Evolutionary conservation across 257 asterid genomes (phyloP).

Genomic region (Nicotiana attenuata): DNA sequence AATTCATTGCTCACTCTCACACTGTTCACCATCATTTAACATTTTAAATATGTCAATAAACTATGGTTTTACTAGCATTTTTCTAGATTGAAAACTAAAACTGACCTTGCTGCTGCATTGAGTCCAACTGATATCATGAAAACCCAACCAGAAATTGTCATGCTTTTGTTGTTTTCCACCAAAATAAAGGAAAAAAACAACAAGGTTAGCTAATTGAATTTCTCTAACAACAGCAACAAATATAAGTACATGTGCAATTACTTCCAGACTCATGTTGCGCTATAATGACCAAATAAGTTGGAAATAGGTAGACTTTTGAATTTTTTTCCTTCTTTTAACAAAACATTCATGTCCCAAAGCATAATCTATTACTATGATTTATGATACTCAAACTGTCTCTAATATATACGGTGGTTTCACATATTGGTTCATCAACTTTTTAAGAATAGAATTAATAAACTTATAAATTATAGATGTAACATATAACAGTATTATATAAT

Average conservation of each 20-base stretch:
- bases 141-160: conserved; percentile 31
- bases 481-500: background rate
- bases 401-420: no score
- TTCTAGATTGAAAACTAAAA: no score
- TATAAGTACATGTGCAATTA: background rate
- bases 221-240: background rate
- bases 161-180: conserved; percentile 17
- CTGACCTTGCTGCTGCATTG: conserved; percentile 38
- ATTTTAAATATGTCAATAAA: background rate
- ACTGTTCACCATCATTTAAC: conserved; percentile 12
- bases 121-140: conserved; percentile 38
- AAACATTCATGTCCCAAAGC: background rate
- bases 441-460: background rate
- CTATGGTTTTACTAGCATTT: background rate
- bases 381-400: background rate
- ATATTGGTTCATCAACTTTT: background rate
- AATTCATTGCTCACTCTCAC: conserved; percentile 41
- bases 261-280: background rate
- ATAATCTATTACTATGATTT: background rate
- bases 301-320: background rate
- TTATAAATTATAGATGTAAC: background rate
- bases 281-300: background rate
- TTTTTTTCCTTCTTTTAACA: background rate
- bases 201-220: background rate
- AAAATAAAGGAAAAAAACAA: background rate